These are phyloP conservation scores for Neofusicoccum cordaticola DNA, from an alignment of 2,329 filamentous ascomycete genomes.

Conservation along the genomic window DNA sequence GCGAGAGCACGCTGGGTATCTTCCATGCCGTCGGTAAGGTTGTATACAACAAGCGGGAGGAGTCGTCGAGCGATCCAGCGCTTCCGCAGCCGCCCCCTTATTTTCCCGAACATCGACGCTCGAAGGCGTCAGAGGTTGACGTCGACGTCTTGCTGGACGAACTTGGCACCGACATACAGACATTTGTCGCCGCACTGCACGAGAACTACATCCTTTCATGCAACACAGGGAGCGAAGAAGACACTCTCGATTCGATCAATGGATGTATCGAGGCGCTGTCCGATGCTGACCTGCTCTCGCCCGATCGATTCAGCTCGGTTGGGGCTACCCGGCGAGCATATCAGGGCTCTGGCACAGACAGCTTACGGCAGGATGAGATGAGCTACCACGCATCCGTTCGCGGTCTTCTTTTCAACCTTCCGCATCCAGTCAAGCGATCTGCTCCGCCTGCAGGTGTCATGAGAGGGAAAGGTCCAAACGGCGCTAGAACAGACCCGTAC, in stretches of 20 bases:
- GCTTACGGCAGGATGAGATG: constrained; percentile 88
- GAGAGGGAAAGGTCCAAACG: constrained; percentile 20
- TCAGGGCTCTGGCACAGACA: constrained; percentile 59
- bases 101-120: constrained; percentile 44
- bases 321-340: constrained; percentile 50
- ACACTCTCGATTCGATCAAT: constrained; percentile 73
- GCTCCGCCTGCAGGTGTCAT: constrained; percentile 28
- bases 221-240: constrained; percentile 56
- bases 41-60: constrained; percentile 86
- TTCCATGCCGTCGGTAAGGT: constrained; percentile 97
- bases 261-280: constrained; percentile 85
- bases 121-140: constrained; percentile 44
- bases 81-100: constrained; percentile 46
- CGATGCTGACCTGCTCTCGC: constrained; percentile 79
- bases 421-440: constrained; percentile 73
- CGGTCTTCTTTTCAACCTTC: constrained; percentile 80
- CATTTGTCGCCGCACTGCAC: constrained; percentile 84
- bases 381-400: constrained; percentile 87
- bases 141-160: constrained; percentile 80
- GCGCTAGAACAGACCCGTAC: constrained; percentile 59
- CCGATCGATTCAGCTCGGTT: constrained; percentile 66
- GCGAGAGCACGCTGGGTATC: constrained; percentile 86
- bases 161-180: constrained; percentile 86
- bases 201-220: constrained; percentile 93
- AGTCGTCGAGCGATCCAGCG: constrained; percentile 17